These are phyloP conservation scores for Camellia japonica DNA, from an alignment of 148 eudicot genomes.

Conservation along the genomic window DNA sequence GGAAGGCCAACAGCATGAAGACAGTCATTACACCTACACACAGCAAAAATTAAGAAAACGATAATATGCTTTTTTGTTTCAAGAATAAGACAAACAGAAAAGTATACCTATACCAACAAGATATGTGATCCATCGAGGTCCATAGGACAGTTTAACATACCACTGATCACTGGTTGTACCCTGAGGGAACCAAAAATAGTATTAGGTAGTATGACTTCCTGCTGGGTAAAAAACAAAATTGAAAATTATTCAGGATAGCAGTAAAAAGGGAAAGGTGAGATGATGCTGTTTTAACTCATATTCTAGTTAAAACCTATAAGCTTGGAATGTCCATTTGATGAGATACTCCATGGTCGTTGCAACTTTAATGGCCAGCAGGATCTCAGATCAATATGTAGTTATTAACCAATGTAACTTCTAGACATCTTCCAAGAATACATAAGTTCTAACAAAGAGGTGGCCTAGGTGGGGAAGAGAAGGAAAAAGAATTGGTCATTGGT, in stretches of 20 bases:
- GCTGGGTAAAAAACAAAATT: neutral
- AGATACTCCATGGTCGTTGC: neutral
- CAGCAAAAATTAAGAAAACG: slow-evolving; percentile 3
- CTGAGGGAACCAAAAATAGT: slow-evolving; percentile 34
- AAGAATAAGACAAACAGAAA: neutral
- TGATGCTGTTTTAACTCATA: neutral
- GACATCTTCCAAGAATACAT: neutral
- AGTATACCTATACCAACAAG: slow-evolving; percentile 59
- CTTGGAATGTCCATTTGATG: neutral
- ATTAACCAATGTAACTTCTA: neutral
- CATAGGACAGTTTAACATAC: slow-evolving; percentile 61
- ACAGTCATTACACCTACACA: slow-evolving; percentile 56
- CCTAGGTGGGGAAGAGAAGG: too few species aligned
- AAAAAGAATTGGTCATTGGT: too few species aligned
- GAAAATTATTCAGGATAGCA: neutral
- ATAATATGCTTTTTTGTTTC: neutral
- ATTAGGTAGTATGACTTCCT: neutral
- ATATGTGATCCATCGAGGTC: slow-evolving; percentile 79
- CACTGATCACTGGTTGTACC: slow-evolving; percentile 31
- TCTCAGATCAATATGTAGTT: neutral
- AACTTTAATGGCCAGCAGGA: neutral
- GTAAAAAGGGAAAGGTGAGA: neutral
- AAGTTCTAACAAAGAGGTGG: neutral
- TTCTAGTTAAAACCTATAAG: neutral
- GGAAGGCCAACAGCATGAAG: slow-evolving; percentile 46